Evolutionary conservation across 2,329 filamentous ascomycete genomes (phyloP).

Genomic region (Cercospora nicotianae): DNA sequence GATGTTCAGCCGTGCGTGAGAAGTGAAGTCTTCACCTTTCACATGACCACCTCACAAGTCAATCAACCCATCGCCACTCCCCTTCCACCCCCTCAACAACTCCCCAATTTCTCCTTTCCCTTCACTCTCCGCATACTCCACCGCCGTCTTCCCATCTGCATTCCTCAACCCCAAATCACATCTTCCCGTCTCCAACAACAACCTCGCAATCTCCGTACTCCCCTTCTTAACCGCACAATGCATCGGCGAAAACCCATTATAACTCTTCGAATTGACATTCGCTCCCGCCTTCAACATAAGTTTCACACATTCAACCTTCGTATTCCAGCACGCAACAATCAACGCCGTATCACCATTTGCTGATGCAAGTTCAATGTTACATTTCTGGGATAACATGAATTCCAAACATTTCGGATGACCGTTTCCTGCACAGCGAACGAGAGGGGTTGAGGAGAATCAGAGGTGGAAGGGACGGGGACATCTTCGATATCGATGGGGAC

Average conservation of each 20-base stretch:
- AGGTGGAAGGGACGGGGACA: neutral
- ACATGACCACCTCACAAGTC: neutral
- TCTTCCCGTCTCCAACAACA: neutral
- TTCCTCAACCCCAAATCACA: neutral
- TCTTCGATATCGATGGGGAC: neutral
- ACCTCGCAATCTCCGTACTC: neutral
- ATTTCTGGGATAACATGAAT: neutral
- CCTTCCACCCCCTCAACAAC: neutral
- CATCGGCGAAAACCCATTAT: neutral
- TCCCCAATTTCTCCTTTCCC: neutral
- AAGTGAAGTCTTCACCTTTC: no score
- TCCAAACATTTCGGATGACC: neutral
- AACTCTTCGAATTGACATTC: neutral
- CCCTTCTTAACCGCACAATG: conserved; percentile 1
- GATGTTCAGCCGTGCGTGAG: no score
- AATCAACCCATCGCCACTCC: neutral
- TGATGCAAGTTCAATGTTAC: neutral
- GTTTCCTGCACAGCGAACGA: neutral
- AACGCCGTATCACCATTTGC: neutral
- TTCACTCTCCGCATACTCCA: neutral
- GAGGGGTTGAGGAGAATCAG: neutral
- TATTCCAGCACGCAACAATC: neutral
- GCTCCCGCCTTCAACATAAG: neutral
- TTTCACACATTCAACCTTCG: neutral
- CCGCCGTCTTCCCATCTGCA: neutral